phyloP scores from a whole-genome alignment of 306 rosid species.

The Senna tora region DNA sequence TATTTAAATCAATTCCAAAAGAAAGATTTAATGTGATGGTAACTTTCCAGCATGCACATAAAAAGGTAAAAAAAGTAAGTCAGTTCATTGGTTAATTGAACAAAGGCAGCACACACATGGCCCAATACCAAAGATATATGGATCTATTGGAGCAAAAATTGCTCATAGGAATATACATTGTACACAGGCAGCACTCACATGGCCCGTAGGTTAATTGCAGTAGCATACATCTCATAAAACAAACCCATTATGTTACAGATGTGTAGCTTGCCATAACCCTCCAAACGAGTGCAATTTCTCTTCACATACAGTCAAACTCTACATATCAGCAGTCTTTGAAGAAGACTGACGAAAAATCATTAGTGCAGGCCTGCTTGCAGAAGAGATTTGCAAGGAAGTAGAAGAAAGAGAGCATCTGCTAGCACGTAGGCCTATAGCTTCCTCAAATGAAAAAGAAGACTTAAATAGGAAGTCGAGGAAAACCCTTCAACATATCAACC shows the following conservation, averaged over 20 bases:
- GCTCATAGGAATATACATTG: constrained; percentile 43
- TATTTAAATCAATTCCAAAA: not conserved
- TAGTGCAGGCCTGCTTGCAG: constrained; percentile 51
- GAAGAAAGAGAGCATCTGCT: constrained; percentile 56
- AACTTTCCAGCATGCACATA: not conserved
- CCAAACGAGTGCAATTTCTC: constrained; percentile 51
- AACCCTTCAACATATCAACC: constrained; percentile 54
- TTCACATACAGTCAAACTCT: constrained; percentile 53
- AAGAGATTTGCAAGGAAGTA: constrained; percentile 53
- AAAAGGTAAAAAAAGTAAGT: not conserved
- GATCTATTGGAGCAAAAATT: constrained; percentile 44
- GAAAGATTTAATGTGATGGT: no score
- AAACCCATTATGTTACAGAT: constrained; percentile 50
- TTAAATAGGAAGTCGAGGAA: constrained; percentile 47
- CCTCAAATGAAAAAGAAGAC: constrained; percentile 51
- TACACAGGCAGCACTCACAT: constrained; percentile 53
- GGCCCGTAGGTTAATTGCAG: constrained; percentile 45
- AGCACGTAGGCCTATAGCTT: constrained; percentile 44
- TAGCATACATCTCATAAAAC: constrained; percentile 53
- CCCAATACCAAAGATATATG: constrained; percentile 21
- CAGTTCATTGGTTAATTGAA: not conserved
- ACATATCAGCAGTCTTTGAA: constrained; percentile 48
- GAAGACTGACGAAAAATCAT: constrained; percentile 54
- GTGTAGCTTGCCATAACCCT: constrained; percentile 53
- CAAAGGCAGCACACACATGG: not conserved